Evolutionary conservation across 306 rosid genomes (phyloP).

Genomic region (Vigna angularis): DNA sequence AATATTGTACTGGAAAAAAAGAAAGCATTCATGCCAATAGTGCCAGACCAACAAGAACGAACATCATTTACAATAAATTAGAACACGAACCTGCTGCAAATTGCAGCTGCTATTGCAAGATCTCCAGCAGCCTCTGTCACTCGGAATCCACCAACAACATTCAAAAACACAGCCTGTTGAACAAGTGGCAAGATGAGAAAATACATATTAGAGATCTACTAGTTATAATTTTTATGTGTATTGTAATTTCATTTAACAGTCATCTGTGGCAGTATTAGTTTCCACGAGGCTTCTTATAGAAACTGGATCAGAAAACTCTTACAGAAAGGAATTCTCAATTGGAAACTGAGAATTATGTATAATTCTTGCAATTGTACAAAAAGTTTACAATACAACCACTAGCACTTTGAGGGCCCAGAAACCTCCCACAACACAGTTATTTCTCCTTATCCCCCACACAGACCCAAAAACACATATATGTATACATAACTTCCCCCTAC

Average conservation of each 20-base stretch:
- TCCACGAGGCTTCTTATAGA: not conserved
- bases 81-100: constrained; percentile 89
- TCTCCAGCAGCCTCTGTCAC: constrained; percentile 91
- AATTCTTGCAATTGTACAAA: too few relatives aligned
- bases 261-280: not conserved
- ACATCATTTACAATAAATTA: constrained; percentile 35
- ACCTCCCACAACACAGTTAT: too few relatives aligned
- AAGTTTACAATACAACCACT: too few relatives aligned
- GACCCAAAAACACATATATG: too few relatives aligned
- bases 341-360: too few relatives aligned
- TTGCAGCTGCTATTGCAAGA: constrained; percentile 94
- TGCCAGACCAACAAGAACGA: constrained; percentile 21
- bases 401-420: too few relatives aligned
- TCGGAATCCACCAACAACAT: constrained; percentile 78
- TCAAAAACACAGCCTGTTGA: constrained; percentile 69
- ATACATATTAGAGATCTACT: not conserved
- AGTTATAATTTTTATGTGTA: not conserved
- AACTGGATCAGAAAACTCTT: too few relatives aligned
- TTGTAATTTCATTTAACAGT: constrained; percentile 4
- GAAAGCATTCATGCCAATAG: not conserved
- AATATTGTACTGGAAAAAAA: not conserved
- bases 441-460: too few relatives aligned
- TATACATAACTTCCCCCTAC: too few relatives aligned
- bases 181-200: constrained; percentile 40
- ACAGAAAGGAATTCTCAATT: too few relatives aligned